Percentiles rank a stretch among this genome's conserved stretches.
Conservation (phyloP, 2,329 filamentous ascomycete genomes). For the Cucurbitaria berberidis region DNA sequence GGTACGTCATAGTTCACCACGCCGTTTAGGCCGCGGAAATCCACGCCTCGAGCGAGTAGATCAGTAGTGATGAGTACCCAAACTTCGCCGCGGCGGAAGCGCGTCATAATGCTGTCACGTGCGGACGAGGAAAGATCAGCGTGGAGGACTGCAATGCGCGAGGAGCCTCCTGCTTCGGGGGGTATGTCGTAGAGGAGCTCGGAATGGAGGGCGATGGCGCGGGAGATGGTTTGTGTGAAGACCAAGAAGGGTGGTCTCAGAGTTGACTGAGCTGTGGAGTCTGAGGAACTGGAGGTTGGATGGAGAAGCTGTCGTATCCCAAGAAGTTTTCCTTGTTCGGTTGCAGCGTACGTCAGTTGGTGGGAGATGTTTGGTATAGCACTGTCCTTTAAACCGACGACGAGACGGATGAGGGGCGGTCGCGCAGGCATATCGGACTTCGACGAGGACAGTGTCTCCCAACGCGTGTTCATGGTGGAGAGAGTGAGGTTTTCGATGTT, state of each 20-base stretch:
- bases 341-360: conserved; percentile 87
- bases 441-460: conserved; percentile 44
- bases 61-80: conserved; percentile 98
- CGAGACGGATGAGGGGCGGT: conserved; percentile 73
- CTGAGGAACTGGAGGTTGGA: conserved; percentile 66
- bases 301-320: conserved; percentile 88
- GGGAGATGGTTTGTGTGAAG: conserved; percentile 94
- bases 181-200: conserved; percentile 96
- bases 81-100: conserved; percentile 88
- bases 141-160: conserved; percentile 87
- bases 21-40: conserved; percentile 93
- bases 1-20: conserved; percentile 98
- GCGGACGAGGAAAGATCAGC: conserved; percentile 79
- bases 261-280: conserved; percentile 47
- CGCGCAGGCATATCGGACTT: conserved; percentile 43
- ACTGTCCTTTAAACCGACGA: conserved; percentile 96
- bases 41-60: conserved; percentile 86
- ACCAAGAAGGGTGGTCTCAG: conserved; percentile 90
- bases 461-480: conserved; percentile 60
- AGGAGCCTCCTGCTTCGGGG: conserved; percentile 79
- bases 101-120: conserved; percentile 82
- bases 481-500: conserved; percentile 82
- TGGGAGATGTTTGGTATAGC: conserved; percentile 92
- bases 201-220: conserved; percentile 83
- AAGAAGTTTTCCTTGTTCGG: conserved; percentile 90